Base-by-base conservation (phyloP, 495 filamentous ascomycete species). In the Aspergillus asperescens region DNA sequence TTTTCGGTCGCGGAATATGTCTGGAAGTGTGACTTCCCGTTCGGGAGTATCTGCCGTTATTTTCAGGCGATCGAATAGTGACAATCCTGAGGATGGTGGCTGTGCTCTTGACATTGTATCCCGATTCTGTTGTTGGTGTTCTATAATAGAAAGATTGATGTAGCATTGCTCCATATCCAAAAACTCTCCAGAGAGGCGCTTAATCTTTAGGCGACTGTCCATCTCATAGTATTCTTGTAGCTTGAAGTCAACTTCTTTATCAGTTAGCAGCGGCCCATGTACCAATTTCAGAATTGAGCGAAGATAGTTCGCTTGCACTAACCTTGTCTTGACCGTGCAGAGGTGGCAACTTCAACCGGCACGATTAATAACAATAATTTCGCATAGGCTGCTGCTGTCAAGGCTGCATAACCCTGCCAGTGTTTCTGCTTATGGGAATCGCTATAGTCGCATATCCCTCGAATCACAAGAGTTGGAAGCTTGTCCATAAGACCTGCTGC, bases 351-450 rank as follows among this genome's bases (percentile, higher is more conserved):
- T n/a, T n/a, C n/a, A n/a, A 12, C 37, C 37, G 50, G 60, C 20
- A 63, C 2, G 40, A 53, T 46, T 15, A 58, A 48, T 20, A 73
- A 53, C 10, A 70, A 41, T 12, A 56, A 55, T 38, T 56, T 59
- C 18, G 64, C 60, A 53, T 63, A 70, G n/a, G 62, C 62, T 12
- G 69, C 69, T 28, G 64, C 66, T 1, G 60, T 57, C 19, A 55
- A 55, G 16, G 67, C 44, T 25, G 7, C 37, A 39, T 39, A 39
- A 5, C 16, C 64, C 22, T 71, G 64, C 69, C 64, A 71, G 16
- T 59, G 47, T 43, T 71, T 62, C 20, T 54, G 61, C 49, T 71
- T 73, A 37, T 73, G 64, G 3, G 62, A 39, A 12, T 39, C 37
- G 16, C 15, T 19, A n/a, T 34, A 34, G 31, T 34, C 31, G 13